Conservation (phyloP, 768 basidiomycete genomes). For the Amanita polypyramis region DNA sequence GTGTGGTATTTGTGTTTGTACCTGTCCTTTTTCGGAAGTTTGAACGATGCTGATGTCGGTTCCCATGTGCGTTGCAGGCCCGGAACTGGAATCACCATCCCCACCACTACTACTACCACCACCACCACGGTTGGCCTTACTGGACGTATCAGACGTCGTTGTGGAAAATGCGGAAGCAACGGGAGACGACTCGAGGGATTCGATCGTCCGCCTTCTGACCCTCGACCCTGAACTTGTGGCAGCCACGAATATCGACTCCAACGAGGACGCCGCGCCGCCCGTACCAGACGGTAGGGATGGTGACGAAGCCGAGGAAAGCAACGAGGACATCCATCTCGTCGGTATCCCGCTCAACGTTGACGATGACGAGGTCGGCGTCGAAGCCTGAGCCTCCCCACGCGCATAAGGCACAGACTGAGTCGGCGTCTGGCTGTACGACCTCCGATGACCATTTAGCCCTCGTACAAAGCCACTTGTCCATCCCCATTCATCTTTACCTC, state of each 20-base stretch:
- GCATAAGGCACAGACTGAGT: background rate
- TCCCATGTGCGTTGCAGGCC: background rate
- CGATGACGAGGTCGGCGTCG: conserved; percentile 18
- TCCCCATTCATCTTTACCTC: too few species aligned
- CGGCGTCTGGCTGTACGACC: background rate
- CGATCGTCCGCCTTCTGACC: background rate
- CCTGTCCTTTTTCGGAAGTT: background rate
- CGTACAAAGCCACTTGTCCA: too few species aligned
- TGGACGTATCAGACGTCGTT: background rate
- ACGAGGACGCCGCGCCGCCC: conserved; percentile 11
- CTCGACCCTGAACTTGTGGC: background rate
- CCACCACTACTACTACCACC: too few species aligned
- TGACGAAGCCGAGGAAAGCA: conserved; percentile 16
- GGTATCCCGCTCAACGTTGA: conserved; percentile 35
- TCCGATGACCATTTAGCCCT: too few species aligned
- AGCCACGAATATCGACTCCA: background rate
- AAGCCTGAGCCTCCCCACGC: too few species aligned
- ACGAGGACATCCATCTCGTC: conserved; percentile 39
- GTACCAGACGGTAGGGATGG: background rate
- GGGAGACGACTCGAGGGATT: background rate
- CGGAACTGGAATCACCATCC: background rate
- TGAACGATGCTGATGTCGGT: background rate
- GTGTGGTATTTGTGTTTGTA: conserved; percentile 21
- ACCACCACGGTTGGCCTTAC: too few species aligned
- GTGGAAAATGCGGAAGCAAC: too few species aligned